Conservation (phyloP, 805 yeast species). For the Starmerella potacharoeniae region DNA sequence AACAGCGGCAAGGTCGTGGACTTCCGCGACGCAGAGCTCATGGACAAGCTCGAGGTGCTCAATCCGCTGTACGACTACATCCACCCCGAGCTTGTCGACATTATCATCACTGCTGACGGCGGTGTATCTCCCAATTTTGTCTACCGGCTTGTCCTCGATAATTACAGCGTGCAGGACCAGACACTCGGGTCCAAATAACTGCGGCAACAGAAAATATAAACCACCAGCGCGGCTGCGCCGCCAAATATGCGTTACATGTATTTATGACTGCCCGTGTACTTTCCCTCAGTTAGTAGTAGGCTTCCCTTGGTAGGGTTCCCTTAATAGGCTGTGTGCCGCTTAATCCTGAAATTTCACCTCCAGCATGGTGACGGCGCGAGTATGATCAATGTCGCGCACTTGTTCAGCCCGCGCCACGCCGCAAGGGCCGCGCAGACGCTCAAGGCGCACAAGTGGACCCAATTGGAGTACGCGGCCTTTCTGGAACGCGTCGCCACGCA, state of each 20-base stretch:
- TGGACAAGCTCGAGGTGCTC: conserved; percentile 66
- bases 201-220: too few relatives aligned
- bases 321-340: neutral
- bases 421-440: conserved; percentile 6
- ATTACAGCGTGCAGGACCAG: conserved; percentile 72
- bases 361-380: neutral
- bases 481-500: conserved; percentile 2
- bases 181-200: conserved; percentile 4
- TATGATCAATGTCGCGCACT: conserved; percentile 2
- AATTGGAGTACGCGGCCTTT: conserved; percentile 6
- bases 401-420: conserved; percentile 6
- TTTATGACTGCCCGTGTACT: neutral
- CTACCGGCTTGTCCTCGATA: conserved; percentile 88
- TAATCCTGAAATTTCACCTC: conserved; percentile 2
- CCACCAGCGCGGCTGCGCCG: too few relatives aligned
- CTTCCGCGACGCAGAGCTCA: conserved; percentile 56
- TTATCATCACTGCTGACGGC: conserved; percentile 88
- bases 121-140: conserved; percentile 95
- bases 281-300: neutral
- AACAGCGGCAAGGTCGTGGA: conserved; percentile 81
- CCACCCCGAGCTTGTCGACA: conserved; percentile 87
- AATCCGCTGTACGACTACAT: conserved; percentile 87
- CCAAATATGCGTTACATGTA: neutral
- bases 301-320: neutral
- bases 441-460: conserved; percentile 5